phyloP scores from a whole-genome alignment of 1,139 yeast genomes.

The Kodamaea sp. region DNA sequence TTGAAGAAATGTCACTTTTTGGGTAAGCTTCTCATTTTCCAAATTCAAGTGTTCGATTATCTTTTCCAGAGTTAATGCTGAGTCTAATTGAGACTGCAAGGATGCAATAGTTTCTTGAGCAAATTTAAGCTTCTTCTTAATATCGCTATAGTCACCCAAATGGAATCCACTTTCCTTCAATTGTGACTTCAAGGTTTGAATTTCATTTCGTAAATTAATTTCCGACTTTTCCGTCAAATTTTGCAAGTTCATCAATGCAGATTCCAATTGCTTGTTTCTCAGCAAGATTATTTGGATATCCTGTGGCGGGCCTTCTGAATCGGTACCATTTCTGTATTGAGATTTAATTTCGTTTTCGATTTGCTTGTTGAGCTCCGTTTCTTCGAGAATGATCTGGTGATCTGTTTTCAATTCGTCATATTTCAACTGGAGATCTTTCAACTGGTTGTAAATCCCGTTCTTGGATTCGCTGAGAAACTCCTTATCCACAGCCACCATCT shows the following conservation, averaged over 20 bases:
- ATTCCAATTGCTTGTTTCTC: conserved; percentile 37
- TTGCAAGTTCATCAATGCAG: conserved; percentile 42
- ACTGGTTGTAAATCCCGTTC: conserved; percentile 30
- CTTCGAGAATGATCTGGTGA: conserved; percentile 46
- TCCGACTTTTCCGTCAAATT: conserved; percentile 31
- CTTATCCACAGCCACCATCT: conserved; percentile 53
- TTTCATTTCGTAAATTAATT: conserved; percentile 19
- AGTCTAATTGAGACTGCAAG: conserved; percentile 46
- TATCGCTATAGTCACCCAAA: conserved; percentile 17
- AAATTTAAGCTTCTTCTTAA: conserved; percentile 30
- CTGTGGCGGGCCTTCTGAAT: not conserved
- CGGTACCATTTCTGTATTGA: conserved; percentile 15
- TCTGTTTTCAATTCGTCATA: conserved; percentile 44
- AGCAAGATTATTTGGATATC: conserved; percentile 23
- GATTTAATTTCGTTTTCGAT: conserved; percentile 37
- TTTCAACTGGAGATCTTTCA: conserved; percentile 32
- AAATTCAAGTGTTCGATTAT: conserved; percentile 58
- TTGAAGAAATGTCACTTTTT: conserved; percentile 39
- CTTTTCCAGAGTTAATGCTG: conserved; percentile 42
- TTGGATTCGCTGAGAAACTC: conserved; percentile 50
- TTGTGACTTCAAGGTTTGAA: conserved; percentile 27
- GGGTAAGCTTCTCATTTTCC: conserved; percentile 50
- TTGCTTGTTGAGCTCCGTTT: conserved; percentile 43
- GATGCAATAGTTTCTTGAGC: conserved; percentile 46
- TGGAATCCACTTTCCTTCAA: conserved; percentile 14